Evolutionary conservation across 192 early-diverging fungal genomes (phyloP), one percentile per base, ranked within the genome.

Genomic region (Glomus cerebriforme): DNA sequence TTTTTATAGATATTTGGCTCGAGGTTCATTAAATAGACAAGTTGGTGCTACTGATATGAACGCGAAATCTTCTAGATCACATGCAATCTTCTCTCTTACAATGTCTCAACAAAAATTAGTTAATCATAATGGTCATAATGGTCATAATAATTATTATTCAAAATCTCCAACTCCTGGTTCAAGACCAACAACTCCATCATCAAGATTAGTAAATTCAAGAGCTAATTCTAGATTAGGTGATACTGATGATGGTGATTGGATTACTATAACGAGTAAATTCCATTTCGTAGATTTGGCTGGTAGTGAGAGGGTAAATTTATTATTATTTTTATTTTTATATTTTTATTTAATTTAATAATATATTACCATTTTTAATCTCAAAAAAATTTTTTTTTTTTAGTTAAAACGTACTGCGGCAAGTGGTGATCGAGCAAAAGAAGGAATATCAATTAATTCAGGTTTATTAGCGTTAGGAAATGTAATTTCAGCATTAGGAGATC

Each of bases 261-360:
- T 39, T 24, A 85, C 87, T 4, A 83, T 95, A n/a, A 86, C 87
- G 8, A 96, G 95, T 32, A 99, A 99, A 84, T 96, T 99, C 77
- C 96, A 98, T 82, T 99, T 99, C 87, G 98, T 99, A 22, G 98
- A 99, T 87, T 86, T 99, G 82, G 98, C 98, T 32, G 98, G 98
- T 37, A 96, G 95, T 62, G 98, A 99, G 84, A 84, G 94, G 59
- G 86, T 87, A 84, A 78, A 10, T 34, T 47, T 63, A 34, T 34
- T 2, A 29, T 63, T 29, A 27, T 63, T 63, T 2, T 5, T 7
- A 63, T 62, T 34, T 72, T 62, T 7, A 27, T n/a, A 74, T 58
- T 6, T 58, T 7, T 54, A 12, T 10, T 35, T 54, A 17, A 49
- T 39, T 64, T 7, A 12, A 31, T 17, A 31, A 32, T 43, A 43